Evolutionary conservation across 2,329 filamentous ascomycete species (phyloP), one percentile per base, ranked within the genome.

Genomic region (Colletotrichum sp.): DNA sequence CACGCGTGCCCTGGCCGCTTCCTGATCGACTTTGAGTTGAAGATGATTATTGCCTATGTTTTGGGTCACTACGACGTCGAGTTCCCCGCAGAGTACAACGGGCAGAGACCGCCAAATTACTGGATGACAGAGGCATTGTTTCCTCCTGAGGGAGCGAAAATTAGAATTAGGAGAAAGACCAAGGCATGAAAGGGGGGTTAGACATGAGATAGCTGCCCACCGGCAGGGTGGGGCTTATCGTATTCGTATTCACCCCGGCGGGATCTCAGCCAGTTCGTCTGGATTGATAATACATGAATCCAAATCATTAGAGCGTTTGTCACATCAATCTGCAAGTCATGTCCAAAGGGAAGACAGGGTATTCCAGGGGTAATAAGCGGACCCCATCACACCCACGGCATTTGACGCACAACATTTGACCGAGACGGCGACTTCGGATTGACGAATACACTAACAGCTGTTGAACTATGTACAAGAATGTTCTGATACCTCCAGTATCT

Each of bases 1-100:
- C 82, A 84, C 65, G 82, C 84, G 0, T 85, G 83, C 6, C 81
- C 82, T 0, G 82, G 82, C 2, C 77, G 82, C 0, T 83, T 83
- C 15, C 66, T 83, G 1, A 72, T 82, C 9, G 82, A 83, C 24
- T 83, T 83, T 76, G 81, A 83, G 73, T 68, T 83, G 63, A 83
- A 83, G 78, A 83, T 83, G 82, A 81, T 83, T 18, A 77, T 78
- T 5, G 55, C 76, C 13, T 75, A 78, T 15, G 39, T 78, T 5
- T 3, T 78, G 30, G 63, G 65, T 7, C 71, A 78, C 24, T 78
- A 78, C 32, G 76, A 78, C 21, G 30, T 77, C 6, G 75, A 77
- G 49, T 75, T 78, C 32, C 76, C 76, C 2, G 49, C 68, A 2
- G 75, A 77, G 26, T 78, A 78, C 26, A 65, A 75, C 1, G 77